Percentiles rank a stretch among this genome's conserved stretches.
phyloP scores from a whole-genome alignment of 225 moss, liverwort and hornwort genomes.

The Neckera pumila region DNA sequence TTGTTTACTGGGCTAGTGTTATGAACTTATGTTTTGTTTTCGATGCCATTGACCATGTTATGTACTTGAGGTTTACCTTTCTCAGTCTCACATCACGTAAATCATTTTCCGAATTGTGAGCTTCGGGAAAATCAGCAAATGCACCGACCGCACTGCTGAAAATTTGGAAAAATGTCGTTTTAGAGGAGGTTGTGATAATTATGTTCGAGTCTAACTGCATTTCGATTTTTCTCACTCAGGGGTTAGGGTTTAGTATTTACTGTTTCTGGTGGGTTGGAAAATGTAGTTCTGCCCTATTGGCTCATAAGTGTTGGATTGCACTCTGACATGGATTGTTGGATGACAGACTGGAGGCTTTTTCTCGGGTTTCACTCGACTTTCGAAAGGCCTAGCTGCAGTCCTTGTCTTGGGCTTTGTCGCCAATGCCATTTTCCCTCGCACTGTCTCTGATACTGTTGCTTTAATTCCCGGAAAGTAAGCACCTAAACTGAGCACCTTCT shows the following conservation, averaged over 20 bases:
- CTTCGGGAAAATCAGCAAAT: neutral
- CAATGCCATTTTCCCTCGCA: constrained; percentile 26
- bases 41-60: neutral
- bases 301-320: neutral
- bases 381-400: constrained; percentile 62
- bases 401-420: constrained; percentile 50
- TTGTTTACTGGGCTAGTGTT: neutral
- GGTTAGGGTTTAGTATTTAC: neutral
- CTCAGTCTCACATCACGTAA: neutral
- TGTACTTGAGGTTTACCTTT: neutral
- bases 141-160: neutral
- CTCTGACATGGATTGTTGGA: neutral
- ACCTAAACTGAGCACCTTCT: neutral
- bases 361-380: constrained; percentile 53
- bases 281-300: neutral
- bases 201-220: neutral
- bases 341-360: constrained; percentile 28
- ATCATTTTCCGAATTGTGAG: neutral
- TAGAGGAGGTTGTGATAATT: neutral
- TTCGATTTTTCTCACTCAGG: neutral
- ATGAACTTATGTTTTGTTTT: neutral
- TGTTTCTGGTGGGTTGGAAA: neutral
- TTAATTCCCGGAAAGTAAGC: constrained; percentile 70
- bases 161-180: neutral
- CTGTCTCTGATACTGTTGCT: constrained; percentile 37